Evolutionary conservation across 345 rosid species (phyloP).

Genomic region (Bruguiera parviflora): DNA sequence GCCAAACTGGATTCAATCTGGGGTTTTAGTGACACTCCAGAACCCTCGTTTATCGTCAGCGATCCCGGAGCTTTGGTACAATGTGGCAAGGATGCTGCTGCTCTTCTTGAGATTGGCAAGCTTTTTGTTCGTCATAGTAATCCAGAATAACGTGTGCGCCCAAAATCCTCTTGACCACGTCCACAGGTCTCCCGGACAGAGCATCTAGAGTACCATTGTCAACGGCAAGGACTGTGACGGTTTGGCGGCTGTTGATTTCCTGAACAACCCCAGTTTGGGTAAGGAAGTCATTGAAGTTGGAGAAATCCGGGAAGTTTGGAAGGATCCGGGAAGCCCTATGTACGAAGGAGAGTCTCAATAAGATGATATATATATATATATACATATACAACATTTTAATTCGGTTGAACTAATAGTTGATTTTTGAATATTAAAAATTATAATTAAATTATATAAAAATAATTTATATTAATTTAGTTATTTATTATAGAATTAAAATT

Average conservation of each 20-base stretch:
- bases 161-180: constrained; percentile 14
- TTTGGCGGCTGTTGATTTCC: constrained; percentile 18
- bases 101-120: constrained; percentile 6
- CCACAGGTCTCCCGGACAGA: constrained; percentile 15
- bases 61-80: constrained; percentile 58
- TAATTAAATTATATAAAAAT: no score
- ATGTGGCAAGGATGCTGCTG: constrained; percentile 44
- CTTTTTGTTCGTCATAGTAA: constrained; percentile 27
- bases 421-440: no score
- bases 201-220: constrained; percentile 7
- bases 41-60: constrained; percentile 55
- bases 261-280: constrained; percentile 15
- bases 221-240: constrained; percentile 32
- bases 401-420: no score
- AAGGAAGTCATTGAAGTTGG: constrained; percentile 16
- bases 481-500: no score
- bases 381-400: no score
- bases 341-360: no score
- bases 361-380: no score
- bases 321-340: constrained; percentile 13
- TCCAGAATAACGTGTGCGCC: constrained; percentile 28
- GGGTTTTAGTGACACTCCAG: constrained; percentile 40
- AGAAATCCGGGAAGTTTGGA: background rate
- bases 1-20: constrained; percentile 44
- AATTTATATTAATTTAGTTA: no score